phyloP scores from a whole-genome alignment of 1,139 yeast genomes.

The Nakaseomyces uthaithaninus region DNA sequence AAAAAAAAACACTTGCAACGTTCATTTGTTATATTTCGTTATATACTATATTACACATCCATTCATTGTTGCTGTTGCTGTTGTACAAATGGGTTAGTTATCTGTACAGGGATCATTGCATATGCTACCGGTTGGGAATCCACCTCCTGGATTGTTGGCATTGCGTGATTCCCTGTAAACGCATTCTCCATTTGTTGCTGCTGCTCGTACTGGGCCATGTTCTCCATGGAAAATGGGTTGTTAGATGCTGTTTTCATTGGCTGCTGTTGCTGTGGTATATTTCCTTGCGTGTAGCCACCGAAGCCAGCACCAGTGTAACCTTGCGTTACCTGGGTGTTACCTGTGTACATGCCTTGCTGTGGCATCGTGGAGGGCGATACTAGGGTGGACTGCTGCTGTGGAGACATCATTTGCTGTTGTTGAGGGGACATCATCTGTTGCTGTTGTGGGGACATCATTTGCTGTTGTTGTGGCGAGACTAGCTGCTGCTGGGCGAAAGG shows the following conservation, averaged over 20 bases:
- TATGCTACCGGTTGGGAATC: slow-evolving; percentile 1
- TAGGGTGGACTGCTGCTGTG: slow-evolving; percentile 19
- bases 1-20: neutral
- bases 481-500: slow-evolving; percentile 17
- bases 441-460: slow-evolving; percentile 10
- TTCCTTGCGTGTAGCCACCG: slow-evolving; percentile 38
- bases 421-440: slow-evolving; percentile 12
- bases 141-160: slow-evolving; percentile 5
- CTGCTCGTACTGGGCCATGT: slow-evolving; percentile 12
- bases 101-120: slow-evolving; percentile 6
- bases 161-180: neutral
- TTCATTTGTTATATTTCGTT: neutral
- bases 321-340: slow-evolving; percentile 25
- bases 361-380: slow-evolving; percentile 38
- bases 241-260: slow-evolving; percentile 20
- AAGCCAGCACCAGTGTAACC: slow-evolving; percentile 50
- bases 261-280: slow-evolving; percentile 1
- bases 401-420: slow-evolving; percentile 15
- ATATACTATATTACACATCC: neutral
- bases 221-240: slow-evolving; percentile 25
- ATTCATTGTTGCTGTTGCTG: slow-evolving; percentile 4
- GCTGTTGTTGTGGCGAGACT: slow-evolving; percentile 12
- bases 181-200: slow-evolving; percentile 6
- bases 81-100: slow-evolving; percentile 6
- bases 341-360: slow-evolving; percentile 13